Percentiles rank a stretch among this genome's conserved stretches.
Evolutionary conservation across 306 rosid species (phyloP).

Genomic region (Cicer arietinum): DNA sequence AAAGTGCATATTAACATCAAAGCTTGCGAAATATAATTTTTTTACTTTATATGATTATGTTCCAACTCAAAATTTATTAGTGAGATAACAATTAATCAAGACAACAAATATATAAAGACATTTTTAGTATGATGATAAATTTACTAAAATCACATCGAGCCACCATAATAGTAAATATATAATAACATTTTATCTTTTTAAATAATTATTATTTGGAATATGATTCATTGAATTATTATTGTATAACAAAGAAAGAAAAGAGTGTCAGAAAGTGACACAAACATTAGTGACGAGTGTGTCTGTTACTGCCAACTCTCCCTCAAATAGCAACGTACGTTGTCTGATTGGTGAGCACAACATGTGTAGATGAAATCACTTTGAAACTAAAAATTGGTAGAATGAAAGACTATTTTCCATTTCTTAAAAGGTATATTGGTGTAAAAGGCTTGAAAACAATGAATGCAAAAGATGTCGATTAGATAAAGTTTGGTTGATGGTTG

Average conservation of each 20-base stretch:
- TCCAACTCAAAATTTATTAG: too few relatives aligned
- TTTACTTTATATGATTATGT: too few relatives aligned
- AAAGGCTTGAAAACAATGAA: conserved; percentile 20
- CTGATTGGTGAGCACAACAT: conserved; percentile 24
- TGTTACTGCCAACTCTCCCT: conserved; percentile 35
- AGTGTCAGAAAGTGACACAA: conserved; percentile 21
- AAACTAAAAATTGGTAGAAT: conserved; percentile 36
- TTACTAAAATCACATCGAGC: too few relatives aligned
- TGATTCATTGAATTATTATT: background rate
- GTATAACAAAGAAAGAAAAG: conserved; percentile 13
- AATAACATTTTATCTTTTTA: too few relatives aligned
- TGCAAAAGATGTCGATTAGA: conserved; percentile 33
- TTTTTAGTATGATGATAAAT: too few relatives aligned
- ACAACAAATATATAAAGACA: too few relatives aligned
- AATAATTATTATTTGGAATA: background rate
- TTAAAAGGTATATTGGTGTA: conserved; percentile 42
- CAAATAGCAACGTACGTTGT: conserved; percentile 36
- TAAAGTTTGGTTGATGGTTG: conserved; percentile 53
- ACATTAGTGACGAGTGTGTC: conserved; percentile 14
- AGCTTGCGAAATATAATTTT: too few relatives aligned
- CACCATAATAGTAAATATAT: too few relatives aligned
- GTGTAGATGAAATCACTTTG: conserved; percentile 3
- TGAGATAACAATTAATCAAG: too few relatives aligned
- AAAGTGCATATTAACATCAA: too few relatives aligned
- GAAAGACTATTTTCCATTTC: background rate